Conservation (phyloP, 306 rosid genomes). For the Acacia acuminata region DNA sequence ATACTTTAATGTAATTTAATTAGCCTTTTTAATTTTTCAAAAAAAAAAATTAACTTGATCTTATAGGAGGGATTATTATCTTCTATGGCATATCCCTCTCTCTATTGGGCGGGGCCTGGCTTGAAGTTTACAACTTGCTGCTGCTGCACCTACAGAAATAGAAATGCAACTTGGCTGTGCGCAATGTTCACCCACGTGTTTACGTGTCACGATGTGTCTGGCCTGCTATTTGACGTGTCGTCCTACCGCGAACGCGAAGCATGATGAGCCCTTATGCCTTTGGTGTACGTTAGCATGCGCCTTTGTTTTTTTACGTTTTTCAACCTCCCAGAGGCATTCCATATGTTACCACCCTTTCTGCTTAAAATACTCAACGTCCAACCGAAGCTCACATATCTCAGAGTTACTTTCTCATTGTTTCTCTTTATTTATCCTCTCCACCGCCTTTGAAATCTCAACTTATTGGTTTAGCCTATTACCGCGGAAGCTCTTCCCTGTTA, state of each 20-base stretch:
- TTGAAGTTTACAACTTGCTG: neutral
- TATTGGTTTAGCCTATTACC: neutral
- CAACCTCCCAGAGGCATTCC: conserved; percentile 13
- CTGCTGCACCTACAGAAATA: neutral
- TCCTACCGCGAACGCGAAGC: neutral
- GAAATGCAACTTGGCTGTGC: neutral
- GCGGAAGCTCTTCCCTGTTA: neutral
- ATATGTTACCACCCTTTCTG: neutral
- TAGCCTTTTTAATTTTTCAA: too few species aligned
- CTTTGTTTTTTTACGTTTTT: conserved; percentile 2
- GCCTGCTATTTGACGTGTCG: conserved; percentile 32
- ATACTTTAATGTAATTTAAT: too few species aligned
- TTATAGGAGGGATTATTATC: too few species aligned
- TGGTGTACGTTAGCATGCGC: conserved; percentile 7
- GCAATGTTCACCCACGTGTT: neutral
- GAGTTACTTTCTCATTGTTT: neutral
- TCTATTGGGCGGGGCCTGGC: neutral
- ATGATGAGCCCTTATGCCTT: conserved; percentile 8
- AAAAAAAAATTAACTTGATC: too few species aligned
- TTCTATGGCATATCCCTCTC: neutral
- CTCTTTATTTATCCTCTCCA: neutral
- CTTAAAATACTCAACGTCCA: conserved; percentile 29
- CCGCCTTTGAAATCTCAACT: neutral
- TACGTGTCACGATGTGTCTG: conserved; percentile 25
- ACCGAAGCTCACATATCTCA: neutral